Base-by-base conservation (phyloP, 2,329 filamentous ascomycete genomes). In the Alternaria alternata region DNA sequence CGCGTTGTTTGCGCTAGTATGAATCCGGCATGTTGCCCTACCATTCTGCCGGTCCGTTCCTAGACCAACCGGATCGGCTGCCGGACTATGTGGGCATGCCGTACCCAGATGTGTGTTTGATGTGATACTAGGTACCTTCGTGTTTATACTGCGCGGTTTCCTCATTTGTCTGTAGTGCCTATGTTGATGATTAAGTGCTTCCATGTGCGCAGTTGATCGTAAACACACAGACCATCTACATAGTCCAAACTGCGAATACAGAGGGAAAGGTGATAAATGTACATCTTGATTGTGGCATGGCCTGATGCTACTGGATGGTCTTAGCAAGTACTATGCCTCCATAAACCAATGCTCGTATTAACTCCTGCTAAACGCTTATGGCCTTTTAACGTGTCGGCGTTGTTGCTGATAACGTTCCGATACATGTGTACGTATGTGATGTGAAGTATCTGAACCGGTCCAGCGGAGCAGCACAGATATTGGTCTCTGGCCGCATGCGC, bases 1-100 rank as follows among this genome's bases (percentile, higher is more conserved):
- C 57, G 53, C 57, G 53, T 60, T 60, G 57, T 60, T 60, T 60
- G 36, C 57, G 41, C 57, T 60, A 60, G 53, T 52, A 39, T 52
- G 34, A 38, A 57, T 60, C 46, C 57, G 57, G 47, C 53, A 47
- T 28, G 16, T 36, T 38, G 22, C n/a, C n/a, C 51, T 58, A 44
- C 56, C 56, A 42, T 32, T 43, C 34, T 41, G 41, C 51, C 42
- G 56, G 49, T 54, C 43, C 32, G 32, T 22, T 43, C 48, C 43
- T 42, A 56, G 47, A 20, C 43, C 41, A 57, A 39, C 57, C 57
- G 54, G 41, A 20, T 42, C 51, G 24, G 24, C 32, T 49, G n/a
- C 43, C 43, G 51, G 34, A 30, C 44, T 9, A 42, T 38, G 24
- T 36, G 36, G 34, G 9, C 18, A 47, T 41, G 5, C 36, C 48